Evolutionary conservation across 768 basidiomycete genomes (phyloP).

Genomic region (Neoboletus magnificus): DNA sequence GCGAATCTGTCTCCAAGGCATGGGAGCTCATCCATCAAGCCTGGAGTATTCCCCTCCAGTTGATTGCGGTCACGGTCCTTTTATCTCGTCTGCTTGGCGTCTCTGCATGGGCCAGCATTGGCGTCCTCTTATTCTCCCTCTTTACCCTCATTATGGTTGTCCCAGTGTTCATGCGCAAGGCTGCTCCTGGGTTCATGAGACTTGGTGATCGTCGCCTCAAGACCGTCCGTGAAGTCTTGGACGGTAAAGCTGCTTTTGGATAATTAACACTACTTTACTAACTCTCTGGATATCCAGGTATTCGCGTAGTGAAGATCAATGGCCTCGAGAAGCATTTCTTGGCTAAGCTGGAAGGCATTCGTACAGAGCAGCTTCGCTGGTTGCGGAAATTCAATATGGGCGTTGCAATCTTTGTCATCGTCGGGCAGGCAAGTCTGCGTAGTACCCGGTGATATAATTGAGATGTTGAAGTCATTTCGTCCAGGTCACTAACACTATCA

Average conservation of each 20-base stretch:
- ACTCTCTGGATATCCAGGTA: slow-evolving; percentile 8
- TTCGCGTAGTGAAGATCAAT: slow-evolving; percentile 29
- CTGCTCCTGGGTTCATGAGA: slow-evolving; percentile 27
- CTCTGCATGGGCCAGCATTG: slow-evolving; percentile 30
- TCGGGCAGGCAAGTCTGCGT: slow-evolving; percentile 19
- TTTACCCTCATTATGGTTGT: slow-evolving; percentile 29
- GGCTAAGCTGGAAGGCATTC: slow-evolving; percentile 21
- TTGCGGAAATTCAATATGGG: slow-evolving; percentile 25
- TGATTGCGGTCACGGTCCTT: slow-evolving; percentile 20
- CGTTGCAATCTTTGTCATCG: slow-evolving; percentile 23
- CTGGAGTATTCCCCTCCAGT: slow-evolving; percentile 29
- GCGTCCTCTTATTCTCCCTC: slow-evolving; percentile 23
- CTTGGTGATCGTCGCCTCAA: slow-evolving; percentile 30
- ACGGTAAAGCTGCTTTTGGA: slow-evolving; percentile 13
- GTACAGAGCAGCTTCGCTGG: slow-evolving; percentile 24
- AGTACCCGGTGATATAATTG: background rate
- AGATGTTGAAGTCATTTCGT: slow-evolving; percentile 2
- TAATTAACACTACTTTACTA: background rate
- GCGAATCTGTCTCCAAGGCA: slow-evolving; percentile 29
- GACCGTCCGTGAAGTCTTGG: slow-evolving; percentile 27
- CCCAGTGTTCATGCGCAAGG: slow-evolving; percentile 32
- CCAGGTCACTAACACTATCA: slow-evolving; percentile 27
- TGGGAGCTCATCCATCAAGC: slow-evolving; percentile 26
- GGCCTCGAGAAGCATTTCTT: slow-evolving; percentile 26
- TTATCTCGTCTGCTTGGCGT: slow-evolving; percentile 27